Conservation (phyloP, 495 filamentous ascomycete species). For the Aspergillus saccharolyticus region DNA sequence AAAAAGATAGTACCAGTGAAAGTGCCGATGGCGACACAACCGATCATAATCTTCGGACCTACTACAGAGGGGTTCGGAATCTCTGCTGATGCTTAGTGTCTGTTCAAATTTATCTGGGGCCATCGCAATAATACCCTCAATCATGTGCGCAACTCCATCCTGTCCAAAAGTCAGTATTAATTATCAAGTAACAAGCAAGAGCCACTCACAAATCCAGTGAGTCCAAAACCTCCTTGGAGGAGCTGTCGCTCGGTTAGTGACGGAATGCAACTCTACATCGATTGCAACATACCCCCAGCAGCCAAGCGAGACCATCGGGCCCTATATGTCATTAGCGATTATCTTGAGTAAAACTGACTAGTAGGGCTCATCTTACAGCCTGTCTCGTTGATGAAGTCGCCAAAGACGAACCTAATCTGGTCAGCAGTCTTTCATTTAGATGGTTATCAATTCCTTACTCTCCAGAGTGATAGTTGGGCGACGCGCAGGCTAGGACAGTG, state of each 20-base stretch:
- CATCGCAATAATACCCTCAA: conserved; percentile 29
- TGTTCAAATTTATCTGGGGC: neutral
- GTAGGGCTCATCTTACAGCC: conserved; percentile 40
- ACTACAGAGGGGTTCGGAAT: conserved; percentile 63
- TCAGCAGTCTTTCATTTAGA: conserved; percentile 30
- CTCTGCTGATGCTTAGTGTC: conserved; percentile 33
- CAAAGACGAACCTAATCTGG: conserved; percentile 53
- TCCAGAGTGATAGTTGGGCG: conserved; percentile 56
- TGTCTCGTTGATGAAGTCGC: conserved; percentile 54
- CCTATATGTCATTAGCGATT: conserved; percentile 27
- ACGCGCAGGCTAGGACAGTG: conserved; percentile 57
- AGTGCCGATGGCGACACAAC: conserved; percentile 62
- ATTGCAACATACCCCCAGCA: conserved; percentile 47
- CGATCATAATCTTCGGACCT: conserved; percentile 70
- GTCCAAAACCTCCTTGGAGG: conserved; percentile 55
- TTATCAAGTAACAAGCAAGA: neutral
- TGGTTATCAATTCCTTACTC: conserved; percentile 46
- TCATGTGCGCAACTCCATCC: conserved; percentile 52
- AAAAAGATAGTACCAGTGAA: conserved; percentile 67
- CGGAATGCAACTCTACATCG: neutral
- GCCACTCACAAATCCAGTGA: conserved; percentile 53
- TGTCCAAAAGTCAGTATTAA: conserved; percentile 22
- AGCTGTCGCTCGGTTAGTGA: conserved; percentile 32
- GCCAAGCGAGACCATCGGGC: conserved; percentile 61
- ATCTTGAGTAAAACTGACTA: neutral